Evolutionary conservation across 768 basidiomycete species (phyloP), one percentile per base, ranked within the genome.

Genomic region (Calvatia gigantea): DNA sequence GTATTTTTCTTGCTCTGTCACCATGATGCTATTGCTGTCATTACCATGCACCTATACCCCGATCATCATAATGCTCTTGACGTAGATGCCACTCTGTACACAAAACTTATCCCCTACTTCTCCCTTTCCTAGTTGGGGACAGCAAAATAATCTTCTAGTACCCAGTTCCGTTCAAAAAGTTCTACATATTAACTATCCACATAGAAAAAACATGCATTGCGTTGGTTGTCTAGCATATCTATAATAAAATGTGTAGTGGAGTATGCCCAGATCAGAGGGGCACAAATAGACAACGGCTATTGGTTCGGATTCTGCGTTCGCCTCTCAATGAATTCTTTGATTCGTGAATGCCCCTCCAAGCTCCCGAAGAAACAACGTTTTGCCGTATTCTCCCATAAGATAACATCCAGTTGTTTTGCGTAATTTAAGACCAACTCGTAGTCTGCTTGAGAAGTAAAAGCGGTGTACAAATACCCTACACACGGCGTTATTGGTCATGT

Each of bases 351-450:
- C 2, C 89, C 90, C 48, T 89, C 89, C 53, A 85, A 61, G 60
- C 78, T 89, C 23, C 84, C 90, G 72, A 95, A 94, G 75, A 96
- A 91, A 70, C 84, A 88, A 55, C 90, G 79, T 64, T 85, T 85
- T 23, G 75, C 65, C 21, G 79, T 57, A 66, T 80, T 91, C 71
- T 94, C 91, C 91, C 92, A 94, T 44, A 95, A 58, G 12, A 95
- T 86, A 31, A 91, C 86, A 56, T 81, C 85, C 35, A 95, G 73
- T 69, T 93, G 83, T 64, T 81, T 85, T 32, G 94, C 94, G 61
- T 97, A 95, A 60, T 87, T 81, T 32, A 90, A 73, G 6, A 94
- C 92, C 59, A 89, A 84, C 58, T 92, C 87, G 68, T 92, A 96
- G 72, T 96, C 94, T 25, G 85, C 86, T 66, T 86, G 83, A 15